A percentile compares a stretch with the other conserved stretches of the same genome.
Conservation (phyloP, 208 protist genomes). For the Crithidia thermophila region DNA sequence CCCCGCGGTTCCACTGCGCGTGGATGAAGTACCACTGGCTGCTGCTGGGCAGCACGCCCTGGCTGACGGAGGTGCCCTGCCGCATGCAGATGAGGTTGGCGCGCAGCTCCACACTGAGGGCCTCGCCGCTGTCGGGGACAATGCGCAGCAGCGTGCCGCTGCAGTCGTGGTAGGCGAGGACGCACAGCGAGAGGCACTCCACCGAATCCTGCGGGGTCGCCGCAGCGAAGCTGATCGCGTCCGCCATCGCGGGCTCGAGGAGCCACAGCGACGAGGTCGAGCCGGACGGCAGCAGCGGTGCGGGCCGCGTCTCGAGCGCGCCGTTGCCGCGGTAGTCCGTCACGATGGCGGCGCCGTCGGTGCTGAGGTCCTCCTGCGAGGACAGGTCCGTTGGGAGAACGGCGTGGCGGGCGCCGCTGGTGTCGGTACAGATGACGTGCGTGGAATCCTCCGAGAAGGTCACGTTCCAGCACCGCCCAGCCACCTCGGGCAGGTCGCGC, state of each 20-base stretch:
- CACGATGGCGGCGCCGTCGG: constrained; percentile 48
- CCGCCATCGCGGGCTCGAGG: constrained; percentile 20
- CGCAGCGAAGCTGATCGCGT: constrained; percentile 21
- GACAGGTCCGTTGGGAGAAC: constrained; percentile 45
- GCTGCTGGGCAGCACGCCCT: constrained; percentile 47
- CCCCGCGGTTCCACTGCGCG: constrained; percentile 64
- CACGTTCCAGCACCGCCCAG: constrained; percentile 51
- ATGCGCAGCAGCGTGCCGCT: constrained; percentile 54
- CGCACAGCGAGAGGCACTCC: constrained; percentile 63
- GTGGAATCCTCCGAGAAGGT: constrained; percentile 67
- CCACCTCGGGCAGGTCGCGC: constrained; percentile 37
- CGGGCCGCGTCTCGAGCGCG: constrained; percentile 41
- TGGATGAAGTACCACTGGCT: constrained; percentile 68
- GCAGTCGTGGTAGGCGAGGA: constrained; percentile 68
- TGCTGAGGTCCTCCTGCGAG: constrained; percentile 42
- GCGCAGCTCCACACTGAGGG: constrained; percentile 36
- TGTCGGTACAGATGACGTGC: constrained; percentile 59
- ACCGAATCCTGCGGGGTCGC: constrained; percentile 32
- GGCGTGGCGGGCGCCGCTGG: constrained; percentile 53
- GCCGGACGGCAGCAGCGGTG: constrained; percentile 64
- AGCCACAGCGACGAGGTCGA: constrained; percentile 35
- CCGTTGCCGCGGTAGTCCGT: constrained; percentile 37
- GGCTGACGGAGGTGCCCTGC: constrained; percentile 52
- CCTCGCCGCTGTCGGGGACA: constrained; percentile 37
- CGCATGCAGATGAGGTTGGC: constrained; percentile 43